A percentile compares a stretch with the other conserved stretches of the same genome.
Evolutionary conservation across 78 protist genomes (phyloP).

Genomic region (Guillardia theta): DNA sequence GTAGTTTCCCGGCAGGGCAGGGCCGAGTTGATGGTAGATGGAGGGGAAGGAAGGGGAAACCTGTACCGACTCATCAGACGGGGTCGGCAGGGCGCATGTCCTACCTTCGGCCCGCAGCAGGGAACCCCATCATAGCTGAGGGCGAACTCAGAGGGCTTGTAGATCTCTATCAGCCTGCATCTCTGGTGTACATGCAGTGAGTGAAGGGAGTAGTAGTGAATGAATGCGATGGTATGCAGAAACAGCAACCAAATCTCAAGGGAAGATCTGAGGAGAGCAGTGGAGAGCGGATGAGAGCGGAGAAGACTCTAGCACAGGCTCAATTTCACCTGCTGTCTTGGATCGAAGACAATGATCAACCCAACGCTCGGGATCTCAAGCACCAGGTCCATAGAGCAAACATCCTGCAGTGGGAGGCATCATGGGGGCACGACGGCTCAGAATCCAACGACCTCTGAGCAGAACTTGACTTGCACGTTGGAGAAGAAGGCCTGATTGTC

Average conservation of each 20-base stretch:
- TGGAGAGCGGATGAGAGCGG: background rate
- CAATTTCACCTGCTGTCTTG: background rate
- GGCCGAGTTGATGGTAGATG: background rate
- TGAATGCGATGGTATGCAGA: background rate
- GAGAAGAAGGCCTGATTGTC: background rate
- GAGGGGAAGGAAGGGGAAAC: background rate
- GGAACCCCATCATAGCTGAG: background rate
- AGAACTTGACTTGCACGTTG: too few relatives aligned
- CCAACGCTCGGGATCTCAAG: background rate
- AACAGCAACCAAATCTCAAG: background rate
- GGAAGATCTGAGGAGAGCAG: background rate
- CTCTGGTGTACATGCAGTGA: background rate
- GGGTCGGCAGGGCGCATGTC: background rate
- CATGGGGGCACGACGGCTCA: background rate
- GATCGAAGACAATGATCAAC: background rate
- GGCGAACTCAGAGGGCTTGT: background rate
- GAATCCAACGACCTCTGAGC: background rate
- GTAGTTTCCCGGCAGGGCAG: background rate
- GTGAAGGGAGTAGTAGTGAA: background rate
- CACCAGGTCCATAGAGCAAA: background rate
- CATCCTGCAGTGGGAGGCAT: background rate
- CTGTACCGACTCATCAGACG: background rate
- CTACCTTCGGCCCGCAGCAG: slow-evolving; percentile 13
- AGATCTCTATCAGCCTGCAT: background rate
- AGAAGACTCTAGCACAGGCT: background rate